Evolutionary conservation across 768 basidiomycete species (phyloP).

Genomic region (Polyporus arcularius): DNA sequence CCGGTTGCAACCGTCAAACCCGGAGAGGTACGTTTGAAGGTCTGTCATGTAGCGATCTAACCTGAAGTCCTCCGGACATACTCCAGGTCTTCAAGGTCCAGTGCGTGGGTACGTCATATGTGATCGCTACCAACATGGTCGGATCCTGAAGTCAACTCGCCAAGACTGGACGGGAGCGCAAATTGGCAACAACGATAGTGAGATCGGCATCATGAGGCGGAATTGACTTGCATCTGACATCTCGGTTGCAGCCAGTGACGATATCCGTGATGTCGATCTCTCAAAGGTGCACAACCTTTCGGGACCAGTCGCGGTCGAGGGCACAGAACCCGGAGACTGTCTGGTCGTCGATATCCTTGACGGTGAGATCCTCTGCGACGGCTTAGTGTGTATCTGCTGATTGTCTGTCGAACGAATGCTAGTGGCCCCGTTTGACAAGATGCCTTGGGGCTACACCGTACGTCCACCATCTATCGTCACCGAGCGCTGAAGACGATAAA

Average conservation of each 20-base stretch:
- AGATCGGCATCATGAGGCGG: slow-evolving; percentile 19
- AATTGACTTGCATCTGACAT: neutral
- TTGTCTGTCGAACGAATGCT: neutral
- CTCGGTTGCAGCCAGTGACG: slow-evolving; percentile 53
- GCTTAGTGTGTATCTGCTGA: neutral
- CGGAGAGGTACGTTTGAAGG: slow-evolving; percentile 44
- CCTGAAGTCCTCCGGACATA: slow-evolving; percentile 4
- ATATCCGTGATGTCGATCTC: slow-evolving; percentile 65
- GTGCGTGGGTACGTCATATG: slow-evolving; percentile 55
- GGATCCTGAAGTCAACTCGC: neutral
- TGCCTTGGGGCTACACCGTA: slow-evolving; percentile 83
- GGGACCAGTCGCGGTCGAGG: slow-evolving; percentile 74
- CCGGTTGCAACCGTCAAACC: slow-evolving; percentile 61
- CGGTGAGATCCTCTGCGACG: slow-evolving; percentile 38
- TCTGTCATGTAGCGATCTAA: neutral
- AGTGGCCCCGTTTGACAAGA: slow-evolving; percentile 70
- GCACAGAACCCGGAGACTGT: slow-evolving; percentile 78
- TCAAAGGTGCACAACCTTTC: slow-evolving; percentile 73
- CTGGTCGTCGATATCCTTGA: slow-evolving; percentile 82
- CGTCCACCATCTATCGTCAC: slow-evolving; percentile 7
- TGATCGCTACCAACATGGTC: neutral
- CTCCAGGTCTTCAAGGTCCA: slow-evolving; percentile 67
- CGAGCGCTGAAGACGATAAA: too few species aligned
- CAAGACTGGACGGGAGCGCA: slow-evolving; percentile 80
- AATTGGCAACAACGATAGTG: slow-evolving; percentile 75